phyloP scores from a whole-genome alignment of 169 alveolate genomes.

The Plasmodium sp. region DNA sequence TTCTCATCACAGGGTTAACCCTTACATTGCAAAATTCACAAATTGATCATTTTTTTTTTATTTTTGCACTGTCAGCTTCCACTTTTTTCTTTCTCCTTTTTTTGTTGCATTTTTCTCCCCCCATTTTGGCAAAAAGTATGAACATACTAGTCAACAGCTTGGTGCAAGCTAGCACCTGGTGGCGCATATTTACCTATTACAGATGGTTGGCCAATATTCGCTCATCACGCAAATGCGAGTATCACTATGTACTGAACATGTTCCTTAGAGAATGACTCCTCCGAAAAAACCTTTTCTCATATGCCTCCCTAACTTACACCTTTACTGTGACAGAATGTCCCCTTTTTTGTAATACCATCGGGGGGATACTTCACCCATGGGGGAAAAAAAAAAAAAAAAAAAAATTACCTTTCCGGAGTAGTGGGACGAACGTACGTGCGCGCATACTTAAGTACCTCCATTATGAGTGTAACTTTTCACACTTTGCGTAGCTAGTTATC shows the following conservation, averaged over 20 bases:
- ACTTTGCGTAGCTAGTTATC: background rate
- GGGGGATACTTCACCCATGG: background rate
- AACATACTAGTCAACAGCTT: background rate
- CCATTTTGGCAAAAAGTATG: background rate
- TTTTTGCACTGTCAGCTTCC: background rate
- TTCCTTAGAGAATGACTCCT: background rate
- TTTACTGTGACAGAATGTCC: background rate
- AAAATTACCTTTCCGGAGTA: background rate
- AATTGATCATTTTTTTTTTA: background rate
- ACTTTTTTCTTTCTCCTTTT: background rate
- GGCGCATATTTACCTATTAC: background rate
- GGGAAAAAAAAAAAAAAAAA: too few relatives aligned
- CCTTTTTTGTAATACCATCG: background rate
- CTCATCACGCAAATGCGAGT: background rate
- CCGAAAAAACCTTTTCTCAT: background rate
- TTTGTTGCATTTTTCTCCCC: background rate
- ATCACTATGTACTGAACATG: background rate
- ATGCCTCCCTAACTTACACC: background rate
- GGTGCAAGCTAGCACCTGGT: background rate
- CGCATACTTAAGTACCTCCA: background rate
- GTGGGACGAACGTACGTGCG: background rate
- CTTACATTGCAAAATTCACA: background rate
- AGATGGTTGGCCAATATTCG: background rate
- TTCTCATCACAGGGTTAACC: background rate
- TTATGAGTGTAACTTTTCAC: background rate